phyloP scores from a whole-genome alignment of 23 red algal species.

The Porphyridium purpureum region DNA sequence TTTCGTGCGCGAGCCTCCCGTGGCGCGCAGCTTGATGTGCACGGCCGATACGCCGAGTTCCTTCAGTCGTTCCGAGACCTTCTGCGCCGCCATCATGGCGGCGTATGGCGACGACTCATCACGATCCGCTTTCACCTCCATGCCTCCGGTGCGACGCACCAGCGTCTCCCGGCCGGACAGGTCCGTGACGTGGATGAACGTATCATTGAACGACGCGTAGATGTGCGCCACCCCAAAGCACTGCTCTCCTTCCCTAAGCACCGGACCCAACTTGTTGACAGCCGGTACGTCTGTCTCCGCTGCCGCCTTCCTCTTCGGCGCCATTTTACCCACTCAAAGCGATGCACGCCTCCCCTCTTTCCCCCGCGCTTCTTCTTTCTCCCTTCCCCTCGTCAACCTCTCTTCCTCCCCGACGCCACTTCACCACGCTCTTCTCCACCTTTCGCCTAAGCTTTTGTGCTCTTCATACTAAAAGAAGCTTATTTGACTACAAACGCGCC shows the following conservation, averaged over 20 bases:
- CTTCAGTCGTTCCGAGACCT: constrained; percentile 86
- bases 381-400: too few relatives aligned
- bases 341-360: too few relatives aligned
- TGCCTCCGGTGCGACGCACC: constrained; percentile 93
- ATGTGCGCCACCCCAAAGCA: constrained; percentile 90
- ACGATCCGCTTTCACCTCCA: constrained; percentile 99
- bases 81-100: constrained; percentile 98
- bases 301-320: constrained; percentile 37
- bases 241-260: constrained; percentile 75
- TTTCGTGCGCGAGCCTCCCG: constrained; percentile 77
- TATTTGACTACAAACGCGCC: too few relatives aligned
- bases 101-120: constrained; percentile 99
- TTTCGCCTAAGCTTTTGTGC: too few relatives aligned
- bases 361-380: too few relatives aligned
- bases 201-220: constrained; percentile 99
- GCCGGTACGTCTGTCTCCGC: constrained; percentile 22
- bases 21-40: constrained; percentile 97
- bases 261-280: constrained; percentile 52
- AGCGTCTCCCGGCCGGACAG: constrained; percentile 92
- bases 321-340: constrained; percentile 15
- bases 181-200: constrained; percentile 99
- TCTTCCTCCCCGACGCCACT: too few relatives aligned
- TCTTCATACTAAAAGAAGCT: too few relatives aligned
- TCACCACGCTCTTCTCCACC: too few relatives aligned
- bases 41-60: constrained; percentile 95